Evolutionary conservation across 352 stramenopile genomes (phyloP).

Genomic region (Phytophthora tubulina): DNA sequence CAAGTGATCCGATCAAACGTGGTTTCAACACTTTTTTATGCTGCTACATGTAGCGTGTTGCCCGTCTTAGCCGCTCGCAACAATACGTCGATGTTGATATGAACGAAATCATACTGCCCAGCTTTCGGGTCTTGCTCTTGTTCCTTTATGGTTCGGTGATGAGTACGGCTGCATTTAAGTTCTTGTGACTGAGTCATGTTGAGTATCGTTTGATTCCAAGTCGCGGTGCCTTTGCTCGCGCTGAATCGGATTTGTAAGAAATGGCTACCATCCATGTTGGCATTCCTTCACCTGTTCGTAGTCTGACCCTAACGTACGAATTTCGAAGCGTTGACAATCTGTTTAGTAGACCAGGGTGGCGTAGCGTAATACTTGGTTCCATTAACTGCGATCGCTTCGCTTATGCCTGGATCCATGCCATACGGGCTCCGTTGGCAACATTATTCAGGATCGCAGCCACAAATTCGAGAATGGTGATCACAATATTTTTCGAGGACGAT

Average conservation of each 20-base stretch:
- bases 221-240: constrained; percentile 6
- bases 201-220: constrained; percentile 2
- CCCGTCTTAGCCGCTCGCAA: too few relatives aligned
- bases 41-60: too few relatives aligned
- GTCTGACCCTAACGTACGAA: constrained; percentile 33
- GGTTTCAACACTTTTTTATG: too few relatives aligned
- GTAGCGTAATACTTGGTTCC: constrained; percentile 1
- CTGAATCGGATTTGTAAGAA: not conserved
- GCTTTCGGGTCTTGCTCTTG: too few relatives aligned
- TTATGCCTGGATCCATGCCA: not conserved
- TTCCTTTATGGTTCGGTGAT: too few relatives aligned
- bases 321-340: constrained; percentile 23
- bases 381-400: not conserved
- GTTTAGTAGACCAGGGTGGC: constrained; percentile 3
- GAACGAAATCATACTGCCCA: too few relatives aligned
- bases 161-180: not conserved
- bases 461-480: not conserved
- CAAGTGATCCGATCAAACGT: too few relatives aligned
- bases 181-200: not conserved
- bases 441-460: not conserved
- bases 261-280: constrained; percentile 2
- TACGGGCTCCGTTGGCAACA: constrained; percentile 13
- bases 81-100: too few relatives aligned
- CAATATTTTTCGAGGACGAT: not conserved
- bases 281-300: not conserved